These are phyloP conservation scores for Cladophialophora immunda DNA, from an alignment of 2,329 filamentous ascomycete species.

Conservation along the genomic window DNA sequence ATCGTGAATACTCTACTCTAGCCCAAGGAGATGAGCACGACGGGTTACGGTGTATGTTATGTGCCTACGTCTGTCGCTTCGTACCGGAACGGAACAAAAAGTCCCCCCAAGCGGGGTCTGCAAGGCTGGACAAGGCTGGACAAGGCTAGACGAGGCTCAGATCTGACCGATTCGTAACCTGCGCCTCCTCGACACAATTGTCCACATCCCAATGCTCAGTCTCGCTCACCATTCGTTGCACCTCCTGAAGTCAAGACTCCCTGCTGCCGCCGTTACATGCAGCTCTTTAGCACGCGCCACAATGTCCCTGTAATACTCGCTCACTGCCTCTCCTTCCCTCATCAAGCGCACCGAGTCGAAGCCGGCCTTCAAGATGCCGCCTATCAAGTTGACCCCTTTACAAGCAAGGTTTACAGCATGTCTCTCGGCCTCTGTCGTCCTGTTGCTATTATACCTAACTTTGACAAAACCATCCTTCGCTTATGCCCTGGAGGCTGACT, in stretches of 20 bases:
- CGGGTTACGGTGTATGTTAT: too few species aligned
- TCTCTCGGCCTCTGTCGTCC: conserved; percentile 66
- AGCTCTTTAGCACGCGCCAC: background rate
- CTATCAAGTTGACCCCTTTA: conserved; percentile 67
- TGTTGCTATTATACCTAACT: conserved; percentile 68
- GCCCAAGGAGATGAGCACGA: background rate
- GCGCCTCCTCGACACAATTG: background rate
- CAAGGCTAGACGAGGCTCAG: background rate
- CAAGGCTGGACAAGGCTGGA: conserved; percentile 1
- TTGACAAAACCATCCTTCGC: conserved; percentile 68
- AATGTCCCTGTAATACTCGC: conserved; percentile 17
- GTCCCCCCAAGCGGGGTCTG: background rate
- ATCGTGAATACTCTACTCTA: background rate
- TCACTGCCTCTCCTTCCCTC: background rate
- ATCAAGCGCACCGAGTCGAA: conserved; percentile 7
- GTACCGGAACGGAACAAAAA: background rate
- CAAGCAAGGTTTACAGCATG: conserved; percentile 78
- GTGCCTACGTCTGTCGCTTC: too few species aligned
- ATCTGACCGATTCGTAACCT: background rate
- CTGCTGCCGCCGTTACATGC: background rate
- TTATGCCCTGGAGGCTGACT: conserved; percentile 66
- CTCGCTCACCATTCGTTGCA: background rate
- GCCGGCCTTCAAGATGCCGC: conserved; percentile 46
- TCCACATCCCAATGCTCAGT: background rate
- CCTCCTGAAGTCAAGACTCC: background rate